These are phyloP conservation scores for Leishmania arabica DNA, from an alignment of 208 protist species.

Conservation along the genomic window DNA sequence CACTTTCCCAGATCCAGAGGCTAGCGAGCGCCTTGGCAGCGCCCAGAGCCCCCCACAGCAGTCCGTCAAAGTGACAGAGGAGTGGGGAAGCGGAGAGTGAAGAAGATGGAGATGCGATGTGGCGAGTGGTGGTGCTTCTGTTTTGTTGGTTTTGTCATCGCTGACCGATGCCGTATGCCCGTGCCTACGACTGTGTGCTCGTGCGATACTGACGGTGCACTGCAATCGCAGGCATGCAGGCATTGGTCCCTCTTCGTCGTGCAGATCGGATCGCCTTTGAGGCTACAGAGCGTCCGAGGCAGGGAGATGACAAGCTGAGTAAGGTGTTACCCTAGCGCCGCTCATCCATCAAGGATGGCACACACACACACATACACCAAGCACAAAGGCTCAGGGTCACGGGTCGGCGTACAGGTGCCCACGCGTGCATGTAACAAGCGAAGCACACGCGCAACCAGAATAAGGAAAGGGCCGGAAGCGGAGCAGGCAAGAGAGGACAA, in stretches of 20 bases:
- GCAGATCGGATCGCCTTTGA: not conserved
- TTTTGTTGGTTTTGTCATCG: not conserved
- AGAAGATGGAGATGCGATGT: not conserved
- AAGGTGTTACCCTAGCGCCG: not conserved
- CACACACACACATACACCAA: not conserved
- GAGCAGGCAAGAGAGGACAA: not conserved
- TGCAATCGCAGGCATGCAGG: not conserved
- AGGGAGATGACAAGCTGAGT: not conserved
- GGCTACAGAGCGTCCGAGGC: not conserved
- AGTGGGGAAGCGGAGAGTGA: not conserved
- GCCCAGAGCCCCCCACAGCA: not conserved
- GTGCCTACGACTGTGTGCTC: not conserved
- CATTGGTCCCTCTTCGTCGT: not conserved
- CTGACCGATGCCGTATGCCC: not conserved
- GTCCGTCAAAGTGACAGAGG: not conserved
- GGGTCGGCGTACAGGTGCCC: not conserved
- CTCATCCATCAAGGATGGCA: not conserved
- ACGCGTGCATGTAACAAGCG: not conserved
- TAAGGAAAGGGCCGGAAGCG: not conserved
- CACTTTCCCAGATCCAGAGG: not conserved
- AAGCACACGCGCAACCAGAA: not conserved
- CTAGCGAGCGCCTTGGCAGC: not conserved
- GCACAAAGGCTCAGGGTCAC: not conserved
- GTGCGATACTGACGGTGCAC: not conserved
- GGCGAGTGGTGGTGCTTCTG: not conserved